phyloP scores from a whole-genome alignment of 768 basidiomycete genomes.

The Megacollybia marginata region DNA sequence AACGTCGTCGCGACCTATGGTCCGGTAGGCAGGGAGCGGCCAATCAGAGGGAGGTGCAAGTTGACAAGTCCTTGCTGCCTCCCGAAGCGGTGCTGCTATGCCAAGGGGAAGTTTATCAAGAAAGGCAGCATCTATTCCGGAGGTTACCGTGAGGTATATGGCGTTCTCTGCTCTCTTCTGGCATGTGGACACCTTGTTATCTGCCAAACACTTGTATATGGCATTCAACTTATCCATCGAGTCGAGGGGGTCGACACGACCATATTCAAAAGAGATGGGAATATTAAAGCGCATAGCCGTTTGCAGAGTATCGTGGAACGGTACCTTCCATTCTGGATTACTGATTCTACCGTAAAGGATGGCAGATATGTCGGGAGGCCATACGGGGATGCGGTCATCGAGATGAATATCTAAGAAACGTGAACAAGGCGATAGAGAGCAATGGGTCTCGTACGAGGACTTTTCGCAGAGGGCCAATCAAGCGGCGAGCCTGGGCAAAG shows the following conservation, averaged over 20 bases:
- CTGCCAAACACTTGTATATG: constrained; percentile 54
- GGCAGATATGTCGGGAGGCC: constrained; percentile 72
- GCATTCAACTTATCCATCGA: constrained; percentile 46
- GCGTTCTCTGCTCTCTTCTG: constrained; percentile 65
- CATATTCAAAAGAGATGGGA: constrained; percentile 52
- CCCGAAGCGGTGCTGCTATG: constrained; percentile 70
- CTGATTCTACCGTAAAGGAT: constrained; percentile 54
- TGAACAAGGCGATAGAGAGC: constrained; percentile 27
- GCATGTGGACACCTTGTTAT: constrained; percentile 38
- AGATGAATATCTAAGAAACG: constrained; percentile 19
- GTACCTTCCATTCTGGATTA: constrained; percentile 63
- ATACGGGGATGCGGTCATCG: constrained; percentile 68
- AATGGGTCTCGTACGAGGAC: constrained; percentile 25
- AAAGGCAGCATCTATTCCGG: constrained; percentile 37
- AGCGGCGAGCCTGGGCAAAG: constrained; percentile 56
- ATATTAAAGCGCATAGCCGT: constrained; percentile 42
- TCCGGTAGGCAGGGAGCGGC: constrained; percentile 59
- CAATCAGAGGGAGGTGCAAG: constrained; percentile 68
- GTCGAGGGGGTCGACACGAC: constrained; percentile 50
- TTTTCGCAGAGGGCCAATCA: constrained; percentile 50
- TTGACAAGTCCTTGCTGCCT: constrained; percentile 82
- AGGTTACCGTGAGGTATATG: constrained; percentile 45
- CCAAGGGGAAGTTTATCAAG: constrained; percentile 59
- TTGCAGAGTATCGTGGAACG: constrained; percentile 40
- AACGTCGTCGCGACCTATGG: constrained; percentile 71